Base-by-base conservation (phyloP, 1,139 yeast species). In the Pichia sp. region DNA sequence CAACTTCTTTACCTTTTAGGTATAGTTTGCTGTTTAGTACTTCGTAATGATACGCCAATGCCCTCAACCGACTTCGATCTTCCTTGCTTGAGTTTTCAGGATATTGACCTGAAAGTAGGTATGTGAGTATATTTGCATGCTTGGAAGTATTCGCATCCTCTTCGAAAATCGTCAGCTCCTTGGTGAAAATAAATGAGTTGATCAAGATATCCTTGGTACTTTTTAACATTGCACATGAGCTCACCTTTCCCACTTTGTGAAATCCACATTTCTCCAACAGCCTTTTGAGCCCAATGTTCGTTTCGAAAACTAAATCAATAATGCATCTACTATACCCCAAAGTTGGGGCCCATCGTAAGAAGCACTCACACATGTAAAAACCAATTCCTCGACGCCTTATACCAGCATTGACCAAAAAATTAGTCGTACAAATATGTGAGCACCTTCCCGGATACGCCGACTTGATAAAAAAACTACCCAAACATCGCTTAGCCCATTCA, bases 371-470 rank as follows among this genome's bases (percentile, higher is more conserved):
- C 59, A 93, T 70, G 0, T 95, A 87, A 56, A 84, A 75, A 4
- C 99, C 99, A 46, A 93, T 87, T 4, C 98, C 97, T 66, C 86
- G 87, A n/a, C 95, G 93, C 62, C 99, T 73, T 60, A 88, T 88
- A 59, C 96, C 96, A 1, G 96, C 95, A 69, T 90, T 90, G 1
- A 93, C 98, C 52, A 93, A 72, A 62, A 93, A 88, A 36, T 86
- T 87, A 2, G 90, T 96, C 0, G 96, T 89, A 64, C 96, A 90
- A n/a, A 93, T 85, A 69, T 92, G 98, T 0, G 95, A 82, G 50
- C 95, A 86, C 50, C 98, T 75, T 1, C 98, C 98, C 0, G 97
- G 96, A 66, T 86, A 93, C 64, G 90, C 88, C 5, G 97, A 95
- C 62, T 87, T 87, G 57, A 92, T 77, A 66, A 79, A 83, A 66